Evolutionary conservation across 768 basidiomycete species (phyloP), one percentile per base, ranked within the genome.

Genomic region (Coprinopsis sp.): DNA sequence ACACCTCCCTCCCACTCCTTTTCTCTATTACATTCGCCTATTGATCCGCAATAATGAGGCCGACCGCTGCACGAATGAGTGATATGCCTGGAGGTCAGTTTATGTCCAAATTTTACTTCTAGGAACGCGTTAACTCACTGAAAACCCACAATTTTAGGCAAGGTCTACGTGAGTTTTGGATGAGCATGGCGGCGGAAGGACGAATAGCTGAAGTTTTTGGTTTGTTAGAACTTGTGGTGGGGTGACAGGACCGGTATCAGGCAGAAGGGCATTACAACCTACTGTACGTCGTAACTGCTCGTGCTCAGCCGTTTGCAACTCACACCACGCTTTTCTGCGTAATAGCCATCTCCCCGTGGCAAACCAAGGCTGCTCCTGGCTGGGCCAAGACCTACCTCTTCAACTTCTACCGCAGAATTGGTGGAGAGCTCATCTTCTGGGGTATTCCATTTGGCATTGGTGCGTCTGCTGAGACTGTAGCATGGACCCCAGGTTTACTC

Each of bases 31-130:
- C n/a, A 54, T 37, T 52, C 38, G 38, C 23, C 38, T 24, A 39
- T 18, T 39, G 25, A 22, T 39, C 27, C 24, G 58, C n/a, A n/a
- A 68, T 60, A 52, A 87, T 89, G 87, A 76, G 78, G 68, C 76
- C 82, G 44, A 77, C 84, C 27, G 62, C 76, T 62, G 64, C 73
- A 50, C 76, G 77, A 58, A 64, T 61, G 22, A 79, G 82, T 58
- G 89, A 85, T 21, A 92, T 92, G 88, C 91, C 91, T 40, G 84
- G 84, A 67, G 74, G 90, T 89, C 63, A 64, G 86, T 81, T 18
- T 6, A 4, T 29, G 25, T 3, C 33, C 3, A 21, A 10, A 36
- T 46, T 33, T 19, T 49, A 30, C 23, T 39, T 24, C 16, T 31
- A 44, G 21, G 23, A 23, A 18, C 22, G 18, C 36, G 30, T 43